Evolutionary conservation across 352 stramenopile genomes (phyloP), one percentile per base, ranked within the genome.

Genomic region (Detonula confervacea): DNA sequence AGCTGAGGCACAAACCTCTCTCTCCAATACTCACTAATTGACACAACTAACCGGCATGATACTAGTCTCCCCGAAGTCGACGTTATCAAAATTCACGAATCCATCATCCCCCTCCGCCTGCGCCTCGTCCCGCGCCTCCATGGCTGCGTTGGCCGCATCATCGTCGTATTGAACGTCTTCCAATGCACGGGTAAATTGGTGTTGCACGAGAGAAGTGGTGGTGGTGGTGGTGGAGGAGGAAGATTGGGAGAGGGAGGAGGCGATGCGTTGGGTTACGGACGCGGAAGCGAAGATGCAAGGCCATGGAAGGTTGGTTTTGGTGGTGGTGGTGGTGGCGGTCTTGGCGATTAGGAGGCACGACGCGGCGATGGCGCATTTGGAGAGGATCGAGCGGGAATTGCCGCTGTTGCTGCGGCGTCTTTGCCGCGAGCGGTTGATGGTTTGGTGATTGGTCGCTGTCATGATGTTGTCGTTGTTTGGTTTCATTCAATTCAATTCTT

Each of bases 1-100:
- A n/a, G n/a, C n/a, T n/a, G n/a, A n/a, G n/a, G n/a, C n/a, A n/a
- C n/a, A n/a, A n/a, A n/a, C n/a, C n/a, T n/a, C n/a, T n/a, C n/a
- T n/a, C n/a, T n/a, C n/a, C n/a, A n/a, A n/a, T n/a, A n/a, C 85
- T 91, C 82, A 91, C 85, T 92, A 93, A 77, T 89, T 90, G 56
- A 93, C 64, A 78, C 88, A 93, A 20, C 77, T 89, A 27, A 91
- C 55, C 0, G 88, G 88, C 86, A 91, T 91, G 42, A 93, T 76
- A 18, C 65, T 82, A 9, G 90, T 80, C 27, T 74, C 70, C 64
- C 89, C 78, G 80, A 93, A 93, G 42, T 87, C 63, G 1, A 75
- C 20, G 29, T 64, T 42, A 0, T 62, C 59, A 42, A 51, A n/a
- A 44, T 33, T 24, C 27, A 55, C n/a, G 18, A 7, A 67, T 29